Conservation (phyloP, 129 eudicot species). For the Lactuca sativa region DNA sequence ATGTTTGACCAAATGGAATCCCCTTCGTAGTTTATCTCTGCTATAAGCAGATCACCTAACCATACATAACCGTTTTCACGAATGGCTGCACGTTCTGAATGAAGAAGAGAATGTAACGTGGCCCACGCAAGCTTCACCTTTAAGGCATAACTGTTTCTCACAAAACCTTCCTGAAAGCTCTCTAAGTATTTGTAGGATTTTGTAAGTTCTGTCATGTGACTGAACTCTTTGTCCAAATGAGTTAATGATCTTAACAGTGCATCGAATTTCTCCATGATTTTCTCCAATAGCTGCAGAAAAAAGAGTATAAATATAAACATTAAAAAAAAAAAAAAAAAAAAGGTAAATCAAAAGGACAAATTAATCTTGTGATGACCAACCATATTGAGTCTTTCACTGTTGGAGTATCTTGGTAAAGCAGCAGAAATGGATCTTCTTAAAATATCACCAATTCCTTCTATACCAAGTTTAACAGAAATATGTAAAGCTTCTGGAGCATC, state of each 20-base stretch:
- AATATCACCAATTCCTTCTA: slow-evolving; percentile 85
- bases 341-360: slow-evolving; percentile 7
- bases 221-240: slow-evolving; percentile 74
- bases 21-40: slow-evolving; percentile 72
- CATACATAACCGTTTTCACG: slow-evolving; percentile 93
- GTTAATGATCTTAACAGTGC: slow-evolving; percentile 68
- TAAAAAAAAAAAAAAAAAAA: slow-evolving; percentile 19
- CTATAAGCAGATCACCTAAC: slow-evolving; percentile 89
- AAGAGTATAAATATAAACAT: background rate
- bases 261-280: slow-evolving; percentile 74
- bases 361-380: slow-evolving; percentile 48
- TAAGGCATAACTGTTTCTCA: slow-evolving; percentile 46
- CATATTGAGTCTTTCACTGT: slow-evolving; percentile 73
- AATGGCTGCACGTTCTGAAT: slow-evolving; percentile 67
- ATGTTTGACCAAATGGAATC: slow-evolving; percentile 71
- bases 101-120: slow-evolving; percentile 94
- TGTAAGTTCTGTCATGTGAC: slow-evolving; percentile 63
- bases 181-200: slow-evolving; percentile 65
- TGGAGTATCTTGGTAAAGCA: slow-evolving; percentile 79
- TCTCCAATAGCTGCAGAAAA: slow-evolving; percentile 76
- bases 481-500: slow-evolving; percentile 98
- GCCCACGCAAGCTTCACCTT: slow-evolving; percentile 87
- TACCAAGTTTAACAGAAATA: slow-evolving; percentile 87
- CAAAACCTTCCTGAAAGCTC: slow-evolving; percentile 59
- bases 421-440: slow-evolving; percentile 75